Percentiles rank a stretch among this genome's conserved stretches.
These are phyloP conservation scores for Protea cynaroides DNA, from an alignment of 164 flowering plant genomes.

Conservation along the genomic window DNA sequence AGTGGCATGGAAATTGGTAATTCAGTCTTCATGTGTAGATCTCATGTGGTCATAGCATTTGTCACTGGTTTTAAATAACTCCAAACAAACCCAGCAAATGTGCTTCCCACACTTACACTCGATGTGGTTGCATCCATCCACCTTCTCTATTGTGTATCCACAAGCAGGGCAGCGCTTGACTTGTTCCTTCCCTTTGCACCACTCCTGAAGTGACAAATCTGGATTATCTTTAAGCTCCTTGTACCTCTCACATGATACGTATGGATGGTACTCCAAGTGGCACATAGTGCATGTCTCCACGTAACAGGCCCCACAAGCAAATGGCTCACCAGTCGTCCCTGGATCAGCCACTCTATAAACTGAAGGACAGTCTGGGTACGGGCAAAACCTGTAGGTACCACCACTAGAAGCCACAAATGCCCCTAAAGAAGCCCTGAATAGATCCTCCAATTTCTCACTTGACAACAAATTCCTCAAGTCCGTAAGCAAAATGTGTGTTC, in stretches of 20 bases:
- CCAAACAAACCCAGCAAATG: constrained; percentile 90
- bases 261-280: constrained; percentile 80
- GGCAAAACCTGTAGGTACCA: constrained; percentile 72
- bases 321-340: constrained; percentile 33
- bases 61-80: constrained; percentile 38
- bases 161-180: constrained; percentile 80
- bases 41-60: constrained; percentile 77
- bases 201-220: constrained; percentile 64
- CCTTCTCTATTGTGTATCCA: constrained; percentile 71
- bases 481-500: constrained; percentile 35
- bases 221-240: constrained; percentile 74
- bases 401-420: constrained; percentile 62
- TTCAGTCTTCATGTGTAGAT: constrained; percentile 32
- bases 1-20: background rate
- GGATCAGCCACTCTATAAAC: constrained; percentile 54
- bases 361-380: constrained; percentile 90
- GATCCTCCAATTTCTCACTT: constrained; percentile 68
- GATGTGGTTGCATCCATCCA: constrained; percentile 90
- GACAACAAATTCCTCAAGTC: constrained; percentile 58
- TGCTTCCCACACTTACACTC: constrained; percentile 83
- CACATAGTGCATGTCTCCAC: constrained; percentile 79
- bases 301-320: constrained; percentile 75
- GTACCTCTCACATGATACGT: constrained; percentile 68
- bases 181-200: constrained; percentile 72
- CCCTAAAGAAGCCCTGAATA: constrained; percentile 69